phyloP scores from a whole-genome alignment of 164 flowering plant genomes.

The Tetrastigma voinierianum region DNA sequence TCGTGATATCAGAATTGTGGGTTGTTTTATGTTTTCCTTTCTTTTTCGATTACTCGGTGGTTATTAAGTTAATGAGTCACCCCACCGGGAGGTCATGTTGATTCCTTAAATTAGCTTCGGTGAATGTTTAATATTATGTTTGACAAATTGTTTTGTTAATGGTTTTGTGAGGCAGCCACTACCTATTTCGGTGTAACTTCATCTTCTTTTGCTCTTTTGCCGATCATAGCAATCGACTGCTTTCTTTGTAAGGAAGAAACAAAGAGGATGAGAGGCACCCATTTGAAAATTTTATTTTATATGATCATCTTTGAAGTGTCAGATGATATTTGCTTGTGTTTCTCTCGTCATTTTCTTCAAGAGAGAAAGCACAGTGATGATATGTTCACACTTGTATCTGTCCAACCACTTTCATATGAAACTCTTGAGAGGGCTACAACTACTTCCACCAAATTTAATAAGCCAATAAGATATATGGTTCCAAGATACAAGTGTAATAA shows the following conservation, averaged over 20 bases:
- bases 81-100: too few relatives aligned
- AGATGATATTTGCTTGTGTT: background rate
- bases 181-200: constrained; percentile 39
- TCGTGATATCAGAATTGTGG: too few relatives aligned
- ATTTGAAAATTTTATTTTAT: background rate
- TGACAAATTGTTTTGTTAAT: constrained; percentile 3
- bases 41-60: too few relatives aligned
- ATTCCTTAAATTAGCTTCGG: too few relatives aligned
- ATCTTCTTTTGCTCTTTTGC: constrained; percentile 34
- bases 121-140: background rate
- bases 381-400: constrained; percentile 38
- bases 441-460: constrained; percentile 55
- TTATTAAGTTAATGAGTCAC: too few relatives aligned
- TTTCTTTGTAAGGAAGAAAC: constrained; percentile 38
- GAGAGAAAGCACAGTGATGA: constrained; percentile 59
- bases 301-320: background rate
- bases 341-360: constrained; percentile 23
- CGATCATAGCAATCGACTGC: constrained; percentile 31
- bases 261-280: constrained; percentile 48
- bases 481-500: constrained; percentile 72
- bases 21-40: too few relatives aligned
- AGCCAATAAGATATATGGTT: constrained; percentile 85
- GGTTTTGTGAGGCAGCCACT: constrained; percentile 35
- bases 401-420: constrained; percentile 66
- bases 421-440: constrained; percentile 74